phyloP scores from a whole-genome alignment of 441 rosid genomes.

The Populus trichocarpa region DNA sequence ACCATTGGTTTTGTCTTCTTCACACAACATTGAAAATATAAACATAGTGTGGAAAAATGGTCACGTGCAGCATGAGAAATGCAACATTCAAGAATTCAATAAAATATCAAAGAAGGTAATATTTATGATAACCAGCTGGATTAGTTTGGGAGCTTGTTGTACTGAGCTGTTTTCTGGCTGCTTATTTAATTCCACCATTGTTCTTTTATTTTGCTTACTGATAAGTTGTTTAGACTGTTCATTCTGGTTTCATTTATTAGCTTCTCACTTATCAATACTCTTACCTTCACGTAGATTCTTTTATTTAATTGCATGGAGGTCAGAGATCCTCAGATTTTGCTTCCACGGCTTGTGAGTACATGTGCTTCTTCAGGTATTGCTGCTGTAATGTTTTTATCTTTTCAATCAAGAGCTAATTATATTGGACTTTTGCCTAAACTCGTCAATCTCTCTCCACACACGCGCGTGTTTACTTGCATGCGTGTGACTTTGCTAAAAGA shows the following conservation, averaged over 20 bases:
- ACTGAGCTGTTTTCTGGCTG: slow-evolving; percentile 8
- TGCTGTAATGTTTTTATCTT: not conserved
- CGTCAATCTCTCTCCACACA: not conserved
- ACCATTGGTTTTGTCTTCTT: slow-evolving; percentile 24
- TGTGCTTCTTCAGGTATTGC: slow-evolving; percentile 72
- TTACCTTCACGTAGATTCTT: slow-evolving; percentile 47
- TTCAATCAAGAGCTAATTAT: not conserved
- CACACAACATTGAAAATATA: slow-evolving; percentile 16
- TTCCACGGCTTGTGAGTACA: slow-evolving; percentile 59
- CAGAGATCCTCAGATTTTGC: slow-evolving; percentile 75
- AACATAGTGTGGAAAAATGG: slow-evolving; percentile 33
- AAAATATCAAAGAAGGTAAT: slow-evolving; percentile 64
- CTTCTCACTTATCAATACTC: not conserved
- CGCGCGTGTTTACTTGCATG: not conserved
- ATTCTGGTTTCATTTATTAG: not conserved
- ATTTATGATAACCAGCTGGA: not conserved
- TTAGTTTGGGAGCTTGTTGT: not conserved
- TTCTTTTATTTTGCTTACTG: not conserved
- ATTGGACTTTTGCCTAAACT: not conserved
- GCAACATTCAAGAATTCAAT: slow-evolving; percentile 23
- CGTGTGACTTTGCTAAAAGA: not conserved
- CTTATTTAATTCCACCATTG: not conserved
- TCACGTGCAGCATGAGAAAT: slow-evolving; percentile 23
- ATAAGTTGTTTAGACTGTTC: not conserved
- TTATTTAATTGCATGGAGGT: slow-evolving; percentile 69